Percentiles rank a stretch among this genome's conserved stretches.
Evolutionary conservation across 2,329 filamentous ascomycete genomes (phyloP).

Genomic region (Fusarium pseudograminearum): DNA sequence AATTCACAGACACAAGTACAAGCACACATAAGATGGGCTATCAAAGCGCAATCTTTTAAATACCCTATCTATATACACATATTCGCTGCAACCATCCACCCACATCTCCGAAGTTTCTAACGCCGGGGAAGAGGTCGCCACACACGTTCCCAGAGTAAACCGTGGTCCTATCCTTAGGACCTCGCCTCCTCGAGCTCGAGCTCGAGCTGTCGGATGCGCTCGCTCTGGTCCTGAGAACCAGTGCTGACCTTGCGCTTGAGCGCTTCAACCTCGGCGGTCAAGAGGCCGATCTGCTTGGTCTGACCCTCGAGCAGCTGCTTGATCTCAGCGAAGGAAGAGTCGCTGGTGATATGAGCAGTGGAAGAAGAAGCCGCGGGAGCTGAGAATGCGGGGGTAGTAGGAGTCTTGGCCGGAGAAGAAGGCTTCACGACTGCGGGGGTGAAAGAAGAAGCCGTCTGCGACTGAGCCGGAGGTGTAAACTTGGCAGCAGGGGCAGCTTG

Average conservation of each 20-base stretch:
- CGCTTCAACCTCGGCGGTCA: slow-evolving; percentile 80
- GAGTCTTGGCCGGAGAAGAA: slow-evolving; percentile 51
- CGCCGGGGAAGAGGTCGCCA: slow-evolving; percentile 2
- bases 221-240: slow-evolving; percentile 70
- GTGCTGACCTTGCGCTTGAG: slow-evolving; percentile 80
- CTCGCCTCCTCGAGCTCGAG: slow-evolving; percentile 74
- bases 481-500: slow-evolving; percentile 58
- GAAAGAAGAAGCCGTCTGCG: slow-evolving; percentile 39
- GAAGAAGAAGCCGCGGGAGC: slow-evolving; percentile 47
- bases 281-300: slow-evolving; percentile 76
- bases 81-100: slow-evolving; percentile 41
- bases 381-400: slow-evolving; percentile 48
- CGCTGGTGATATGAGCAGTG: slow-evolving; percentile 59
- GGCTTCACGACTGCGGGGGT: slow-evolving; percentile 48
- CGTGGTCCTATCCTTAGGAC: slow-evolving; percentile 57
- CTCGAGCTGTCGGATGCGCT: slow-evolving; percentile 75
- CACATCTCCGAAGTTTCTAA: slow-evolving; percentile 28
- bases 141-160: slow-evolving; percentile 7
- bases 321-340: slow-evolving; percentile 79
- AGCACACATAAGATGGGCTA: slow-evolving; percentile 10
- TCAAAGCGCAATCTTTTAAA: slow-evolving; percentile 45
- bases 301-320: slow-evolving; percentile 82
- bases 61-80: slow-evolving; percentile 46
- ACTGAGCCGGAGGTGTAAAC: slow-evolving; percentile 53
- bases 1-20: neutral